Evolutionary conservation across 495 filamentous ascomycete genomes (phyloP), one percentile per base, ranked within the genome.

Genomic region (Cercophora newfieldiana): DNA sequence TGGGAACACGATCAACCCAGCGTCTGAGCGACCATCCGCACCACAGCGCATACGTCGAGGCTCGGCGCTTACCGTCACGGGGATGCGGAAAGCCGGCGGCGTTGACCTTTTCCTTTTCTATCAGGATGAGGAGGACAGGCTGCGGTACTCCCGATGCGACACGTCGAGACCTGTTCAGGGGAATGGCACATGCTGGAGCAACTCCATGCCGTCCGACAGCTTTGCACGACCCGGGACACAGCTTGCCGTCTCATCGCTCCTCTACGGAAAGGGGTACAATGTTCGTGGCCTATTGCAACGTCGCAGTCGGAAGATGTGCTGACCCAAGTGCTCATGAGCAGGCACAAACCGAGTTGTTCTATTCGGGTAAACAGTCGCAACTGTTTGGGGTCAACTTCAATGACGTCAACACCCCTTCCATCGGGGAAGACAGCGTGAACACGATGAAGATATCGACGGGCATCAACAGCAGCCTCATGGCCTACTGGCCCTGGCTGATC

Each of bases 311-410:
- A 0, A 59, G 12, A 21, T 18, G 12, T 22, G 18, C 16, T 26
- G 53, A 48, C 44, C 55, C 37, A 16, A n/a, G n/a, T 53, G 62
- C 30, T n/a, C 25, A 5, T 28, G 0, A 51, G 7, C 58, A 71
- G 70, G 67, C 70, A 44, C 67, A 69, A 31, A 48, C 58, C 54
- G 53, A 72, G 33, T 47, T 68, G 44, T 69, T 72, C 65, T 69
- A 69, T 62, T 54, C 49, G 2, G 63, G 62, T 24, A 22, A 31
- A 16, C 44, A 50, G 4, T 50, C 53, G 1, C 60, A 48, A 1
- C 18, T 72, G 12, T 51, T 72, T 18, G 70, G 70, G 21, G 18
- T 56, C 47, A 61, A 47, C 65, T 18, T 69, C 19, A 72, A 72
- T 54, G 21, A 50, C 4, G 18, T 18, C 10, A 21, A n/a, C 7